These are phyloP conservation scores for Coemansia sp. DNA, from an alignment of 192 early-diverging fungal genomes.

Conservation along the genomic window DNA sequence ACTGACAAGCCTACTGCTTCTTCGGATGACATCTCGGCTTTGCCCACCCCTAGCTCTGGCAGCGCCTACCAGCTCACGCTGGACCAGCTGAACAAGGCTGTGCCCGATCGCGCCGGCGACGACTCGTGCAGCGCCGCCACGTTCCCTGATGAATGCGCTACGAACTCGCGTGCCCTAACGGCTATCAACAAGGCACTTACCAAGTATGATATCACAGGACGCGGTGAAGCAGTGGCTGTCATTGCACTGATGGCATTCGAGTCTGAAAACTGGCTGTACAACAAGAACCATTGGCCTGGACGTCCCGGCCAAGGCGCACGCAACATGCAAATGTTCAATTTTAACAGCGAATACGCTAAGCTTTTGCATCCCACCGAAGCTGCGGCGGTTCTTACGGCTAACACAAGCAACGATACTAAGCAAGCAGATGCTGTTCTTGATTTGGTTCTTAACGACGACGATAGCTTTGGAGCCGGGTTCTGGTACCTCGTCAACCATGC, in stretches of 20 bases:
- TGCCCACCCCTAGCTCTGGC: not conserved
- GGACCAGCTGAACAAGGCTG: slow-evolving; percentile 15
- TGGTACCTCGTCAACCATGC: slow-evolving; percentile 40
- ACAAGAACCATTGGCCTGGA: slow-evolving; percentile 20
- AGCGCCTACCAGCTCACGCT: slow-evolving; percentile 13
- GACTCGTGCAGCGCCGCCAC: slow-evolving; percentile 9
- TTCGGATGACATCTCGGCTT: not conserved
- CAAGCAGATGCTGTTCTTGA: slow-evolving; percentile 37
- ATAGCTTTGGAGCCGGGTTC: slow-evolving; percentile 53
- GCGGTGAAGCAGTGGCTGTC: slow-evolving; percentile 37
- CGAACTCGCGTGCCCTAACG: slow-evolving; percentile 17
- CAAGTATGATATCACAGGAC: slow-evolving; percentile 25
- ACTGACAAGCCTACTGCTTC: not conserved
- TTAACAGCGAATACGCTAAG: slow-evolving; percentile 28
- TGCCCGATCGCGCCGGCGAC: slow-evolving; percentile 13
- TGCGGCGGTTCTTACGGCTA: not conserved
- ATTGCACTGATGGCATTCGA: slow-evolving; percentile 35
- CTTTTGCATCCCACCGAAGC: slow-evolving; percentile 14
- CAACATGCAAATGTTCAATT: slow-evolving; percentile 39
- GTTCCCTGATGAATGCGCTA: slow-evolving; percentile 15
- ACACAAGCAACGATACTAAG: not conserved
- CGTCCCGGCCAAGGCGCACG: slow-evolving; percentile 32
- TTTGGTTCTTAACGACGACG: slow-evolving; percentile 42
- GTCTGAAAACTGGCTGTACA: slow-evolving; percentile 33
- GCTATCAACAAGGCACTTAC: slow-evolving; percentile 21